These are phyloP conservation scores for Magnusiomyces suaveolens DNA, from an alignment of 1,139 yeast genomes.

Conservation along the genomic window DNA sequence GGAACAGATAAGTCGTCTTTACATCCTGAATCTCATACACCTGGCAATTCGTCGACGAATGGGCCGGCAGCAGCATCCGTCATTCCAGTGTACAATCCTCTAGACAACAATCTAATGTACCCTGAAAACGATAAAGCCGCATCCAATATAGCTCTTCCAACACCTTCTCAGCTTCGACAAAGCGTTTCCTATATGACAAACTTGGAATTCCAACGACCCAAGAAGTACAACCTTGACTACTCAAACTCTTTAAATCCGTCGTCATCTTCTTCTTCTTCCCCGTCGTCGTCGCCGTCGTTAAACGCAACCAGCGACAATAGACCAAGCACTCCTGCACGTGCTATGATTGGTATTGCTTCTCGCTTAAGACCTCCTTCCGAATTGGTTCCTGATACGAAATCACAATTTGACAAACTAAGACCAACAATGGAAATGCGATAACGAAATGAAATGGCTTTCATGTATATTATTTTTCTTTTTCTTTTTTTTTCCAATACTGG, in stretches of 20 bases:
- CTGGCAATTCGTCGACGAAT: not conserved
- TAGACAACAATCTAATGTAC: conserved; percentile 13
- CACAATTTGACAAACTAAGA: conserved; percentile 20
- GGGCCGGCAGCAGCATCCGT: too few relatives aligned
- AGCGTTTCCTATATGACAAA: conserved; percentile 25
- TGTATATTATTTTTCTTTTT: too few relatives aligned
- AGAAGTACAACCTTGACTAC: conserved; percentile 18
- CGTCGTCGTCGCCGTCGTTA: too few relatives aligned
- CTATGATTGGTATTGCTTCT: not conserved
- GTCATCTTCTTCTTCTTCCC: too few relatives aligned
- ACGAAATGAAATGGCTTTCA: too few relatives aligned
- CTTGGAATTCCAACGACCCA: conserved; percentile 29
- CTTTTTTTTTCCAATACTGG: too few relatives aligned
- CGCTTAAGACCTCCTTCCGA: conserved; percentile 15
- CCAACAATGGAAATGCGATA: conserved; percentile 29
- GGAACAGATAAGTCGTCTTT: conserved; percentile 9
- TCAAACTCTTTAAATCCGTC: not conserved
- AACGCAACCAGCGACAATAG: too few relatives aligned
- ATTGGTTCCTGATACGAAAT: conserved; percentile 23
- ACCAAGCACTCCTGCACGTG: not conserved
- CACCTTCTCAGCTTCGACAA: conserved; percentile 27
- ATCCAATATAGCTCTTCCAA: conserved; percentile 22
- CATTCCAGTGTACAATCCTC: conserved; percentile 20
- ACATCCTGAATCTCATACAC: conserved; percentile 14
- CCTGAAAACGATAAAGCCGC: conserved; percentile 14